Evolutionary conservation across 169 alveolate species (phyloP), one percentile per base, ranked within the genome.

Genomic region (Toxoplasma gondii): DNA sequence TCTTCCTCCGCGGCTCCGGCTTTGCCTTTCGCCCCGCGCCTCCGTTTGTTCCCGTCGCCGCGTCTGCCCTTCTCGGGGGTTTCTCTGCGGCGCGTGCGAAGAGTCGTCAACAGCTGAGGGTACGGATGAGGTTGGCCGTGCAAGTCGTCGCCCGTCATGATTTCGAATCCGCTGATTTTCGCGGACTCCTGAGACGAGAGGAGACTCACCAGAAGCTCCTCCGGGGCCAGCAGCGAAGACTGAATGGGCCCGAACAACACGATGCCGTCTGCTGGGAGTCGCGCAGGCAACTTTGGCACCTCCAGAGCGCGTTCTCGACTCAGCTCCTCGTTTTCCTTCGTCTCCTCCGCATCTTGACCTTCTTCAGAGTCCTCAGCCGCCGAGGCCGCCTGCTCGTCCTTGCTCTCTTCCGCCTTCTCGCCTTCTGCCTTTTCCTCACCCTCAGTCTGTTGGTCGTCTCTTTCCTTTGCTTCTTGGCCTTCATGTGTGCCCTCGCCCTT

Each of bases 171-270:
- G 27, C 34, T 22, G 34, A 81, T 81, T 41, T 81, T 81, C 29
- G 38, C 58, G 53, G 24, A 9, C 44, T n/a, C 41, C 5, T 31
- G 5, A 10, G 54, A 9, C 29, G 45, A 19, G 24, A 92, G 69
- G 49, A 92, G 53, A 39, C 54, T 41, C 41, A 82, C 17, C 24
- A 92, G 92, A 24, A 70, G 92, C 74, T 92, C 94, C 29, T 92
- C 94, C 5, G 94, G 94, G n/a, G 94, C 94, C 0, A 92, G 38
- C 70, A 92, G 49, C 44, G 94, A 78, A 64, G 43, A 58, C 22
- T 88, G 69, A 38, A 92, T 70, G 43, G 94, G 94, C n/a, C 94
- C 94, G 27, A 82, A 43, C 38, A 92, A 39, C 29, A 92, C 94
- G 12, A 92, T 49, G 31, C 94, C 94, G 39, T 92, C 87, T 69